Base-by-base conservation (phyloP, 495 filamentous ascomycete genomes). In the Daldinia bambusicola region DNA sequence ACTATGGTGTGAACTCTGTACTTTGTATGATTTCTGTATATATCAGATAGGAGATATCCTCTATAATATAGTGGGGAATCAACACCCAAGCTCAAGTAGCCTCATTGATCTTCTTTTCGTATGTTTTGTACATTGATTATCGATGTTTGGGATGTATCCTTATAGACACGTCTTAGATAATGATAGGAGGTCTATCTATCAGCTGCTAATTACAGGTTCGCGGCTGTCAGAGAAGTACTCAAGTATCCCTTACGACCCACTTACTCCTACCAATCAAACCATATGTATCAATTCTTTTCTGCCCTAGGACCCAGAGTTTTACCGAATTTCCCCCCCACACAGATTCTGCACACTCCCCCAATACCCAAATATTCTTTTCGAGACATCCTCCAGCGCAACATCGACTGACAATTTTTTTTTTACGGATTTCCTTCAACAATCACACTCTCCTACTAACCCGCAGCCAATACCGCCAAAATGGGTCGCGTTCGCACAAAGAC, bases 401-500 rank as follows among this genome's bases (percentile, higher is more conserved):
- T 57, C 20, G 37, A 63, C 40, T 36, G 34, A 7, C 34, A 36
- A 63, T 61, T 34, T 52, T 56, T 61, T 34, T 52, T 56, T 51
- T 26, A 26, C 67, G 61, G 37, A 55, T 68, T 69, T 62, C 67
- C 22, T 63, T 59, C 67, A 61, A 69, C 67, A 63, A 40, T 57
- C 13, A 45, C 31, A 48, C 62, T 57, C 52, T 62, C 18, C 70
- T 38, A 67, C 62, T 69, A 76, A 69, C 75, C 73, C 41, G 66
- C 71, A 67, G 62, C 69, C 74, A 88, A 77, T 51, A 87, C 86
- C 89, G 91, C 84, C 86, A 94, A 89, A 81, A 95, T 96, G 93
- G 93, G 93, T 93, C 93, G 93, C 85, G 93, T 97, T 87, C 89
- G 93, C 77, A 97, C 93, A 75, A 97, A 95, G 93, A 99, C 96